Percentiles rank a stretch among this genome's conserved stretches.
Evolutionary conservation across 106 monocot species (phyloP).

Genomic region (Apostasia shenzhenica): DNA sequence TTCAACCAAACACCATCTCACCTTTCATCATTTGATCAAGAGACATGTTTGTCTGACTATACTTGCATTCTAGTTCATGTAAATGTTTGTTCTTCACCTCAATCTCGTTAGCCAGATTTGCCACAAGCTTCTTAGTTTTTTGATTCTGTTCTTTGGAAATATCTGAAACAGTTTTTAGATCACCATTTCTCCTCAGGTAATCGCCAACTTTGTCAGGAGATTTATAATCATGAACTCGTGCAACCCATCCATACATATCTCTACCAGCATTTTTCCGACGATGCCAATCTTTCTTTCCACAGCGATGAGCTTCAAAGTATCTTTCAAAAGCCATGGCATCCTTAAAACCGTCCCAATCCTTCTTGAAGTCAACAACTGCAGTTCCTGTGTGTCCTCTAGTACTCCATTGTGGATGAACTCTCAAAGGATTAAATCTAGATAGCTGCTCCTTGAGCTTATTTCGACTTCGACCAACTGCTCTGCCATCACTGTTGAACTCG

Average conservation of each 20-base stretch:
- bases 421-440: conserved; percentile 19
- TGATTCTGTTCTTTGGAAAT: conserved; percentile 15
- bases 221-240: conserved; percentile 31
- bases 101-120: conserved; percentile 17
- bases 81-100: conserved; percentile 17
- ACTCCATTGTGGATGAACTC: conserved; percentile 33
- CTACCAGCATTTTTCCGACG: background rate
- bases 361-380: conserved; percentile 31
- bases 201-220: conserved; percentile 17
- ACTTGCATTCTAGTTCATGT: conserved; percentile 19
- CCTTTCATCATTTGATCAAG: conserved; percentile 23
- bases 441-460: conserved; percentile 24
- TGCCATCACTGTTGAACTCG: conserved; percentile 10
- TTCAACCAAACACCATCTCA: background rate
- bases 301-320: conserved; percentile 16
- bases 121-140: conserved; percentile 24
- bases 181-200: conserved; percentile 23
- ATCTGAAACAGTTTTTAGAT: conserved; percentile 23
- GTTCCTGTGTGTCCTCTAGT: conserved; percentile 30
- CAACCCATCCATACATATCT: conserved; percentile 40
- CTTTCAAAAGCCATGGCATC: conserved; percentile 36
- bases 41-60: conserved; percentile 14
- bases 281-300: conserved; percentile 25
- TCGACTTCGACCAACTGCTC: conserved; percentile 24
- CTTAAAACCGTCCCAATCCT: conserved; percentile 41